A percentile compares a stretch with the other conserved stretches of the same genome.
Conservation (phyloP, 371 early-diverging fungal genomes). For the Zopfochytrium polystomum region DNA sequence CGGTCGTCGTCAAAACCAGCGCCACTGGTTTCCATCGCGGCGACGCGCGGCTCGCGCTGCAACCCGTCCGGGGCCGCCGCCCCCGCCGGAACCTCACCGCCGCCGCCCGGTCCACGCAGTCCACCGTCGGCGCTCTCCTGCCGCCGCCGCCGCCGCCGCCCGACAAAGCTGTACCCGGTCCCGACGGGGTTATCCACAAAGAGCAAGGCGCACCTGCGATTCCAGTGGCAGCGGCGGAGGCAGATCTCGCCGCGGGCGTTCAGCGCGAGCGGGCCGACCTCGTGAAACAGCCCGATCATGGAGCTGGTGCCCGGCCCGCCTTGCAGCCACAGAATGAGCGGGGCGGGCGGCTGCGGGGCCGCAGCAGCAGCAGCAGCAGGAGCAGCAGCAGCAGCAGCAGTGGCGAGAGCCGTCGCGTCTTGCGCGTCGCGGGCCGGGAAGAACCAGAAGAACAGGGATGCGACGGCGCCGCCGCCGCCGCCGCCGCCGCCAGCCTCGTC, state of each 20-base stretch:
- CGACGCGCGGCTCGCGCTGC: background rate
- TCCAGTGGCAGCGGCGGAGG: conserved; percentile 51
- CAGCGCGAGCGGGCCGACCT: conserved; percentile 52
- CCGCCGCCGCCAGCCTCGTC: too few species aligned
- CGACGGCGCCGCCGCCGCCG: background rate
- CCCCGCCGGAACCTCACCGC: background rate
- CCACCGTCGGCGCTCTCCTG: too few species aligned
- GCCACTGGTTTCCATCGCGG: background rate
- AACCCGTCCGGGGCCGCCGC: background rate
- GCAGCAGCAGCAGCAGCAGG: too few species aligned
- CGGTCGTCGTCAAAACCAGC: conserved; percentile 1
- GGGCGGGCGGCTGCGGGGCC: too few species aligned
- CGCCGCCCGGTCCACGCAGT: conserved; percentile 64
- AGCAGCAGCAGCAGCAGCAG: too few species aligned
- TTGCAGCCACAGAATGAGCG: conserved; percentile 57
- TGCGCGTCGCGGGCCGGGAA: conserved; percentile 49
- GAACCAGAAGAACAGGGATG: conserved; percentile 62
- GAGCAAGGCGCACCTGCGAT: conserved; percentile 49
- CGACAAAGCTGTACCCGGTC: too few species aligned
- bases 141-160: too few species aligned
- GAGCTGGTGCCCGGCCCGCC: conserved; percentile 66
- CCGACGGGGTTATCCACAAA: conserved; percentile 69
- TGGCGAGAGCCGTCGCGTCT: too few species aligned
- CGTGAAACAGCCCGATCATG: conserved; percentile 62
- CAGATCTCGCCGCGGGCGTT: too few species aligned